A percentile compares a stretch with the other conserved stretches of the same genome.
These are phyloP conservation scores for Elaeis oleifera DNA, from an alignment of 202 grass and related monocot species.

Conservation along the genomic window DNA sequence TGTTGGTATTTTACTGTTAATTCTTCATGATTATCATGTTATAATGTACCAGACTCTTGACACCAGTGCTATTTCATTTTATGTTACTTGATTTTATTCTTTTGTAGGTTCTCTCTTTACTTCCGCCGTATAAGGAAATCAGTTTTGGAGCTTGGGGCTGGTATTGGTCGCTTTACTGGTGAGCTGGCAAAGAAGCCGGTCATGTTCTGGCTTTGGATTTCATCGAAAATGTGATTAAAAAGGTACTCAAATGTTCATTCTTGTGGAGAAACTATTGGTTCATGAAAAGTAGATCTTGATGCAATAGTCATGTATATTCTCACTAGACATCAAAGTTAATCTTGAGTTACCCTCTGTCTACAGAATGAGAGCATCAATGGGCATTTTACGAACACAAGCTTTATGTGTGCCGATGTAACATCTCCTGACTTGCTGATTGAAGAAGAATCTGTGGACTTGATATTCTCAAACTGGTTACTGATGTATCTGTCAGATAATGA, in stretches of 20 bases:
- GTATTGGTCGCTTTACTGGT: constrained; percentile 93
- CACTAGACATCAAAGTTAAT: no score
- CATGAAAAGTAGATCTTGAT: no score
- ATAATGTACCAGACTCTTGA: no score
- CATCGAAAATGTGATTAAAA: constrained; percentile 97
- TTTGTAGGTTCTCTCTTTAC: constrained; percentile 68
- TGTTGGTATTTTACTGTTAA: no score
- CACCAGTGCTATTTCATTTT: no score
- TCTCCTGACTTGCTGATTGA: constrained; percentile 58
- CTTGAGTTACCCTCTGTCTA: constrained; percentile 19
- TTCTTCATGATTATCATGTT: no score
- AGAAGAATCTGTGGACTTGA: constrained; percentile 78
- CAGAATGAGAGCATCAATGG: constrained; percentile 94
- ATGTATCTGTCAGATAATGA: constrained; percentile 98
- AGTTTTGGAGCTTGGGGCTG: constrained; percentile 78
- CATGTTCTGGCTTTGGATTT: constrained; percentile 95
- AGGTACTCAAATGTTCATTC: constrained; percentile 28
- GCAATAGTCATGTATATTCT: no score
- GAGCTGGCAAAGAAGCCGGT: constrained; percentile 71
- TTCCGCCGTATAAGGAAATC: constrained; percentile 77
- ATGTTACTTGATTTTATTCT: background rate
- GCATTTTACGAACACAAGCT: constrained; percentile 65
- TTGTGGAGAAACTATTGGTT: no score
- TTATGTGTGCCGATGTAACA: constrained; percentile 89
- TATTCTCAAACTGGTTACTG: constrained; percentile 97